Evolutionary conservation across 2,329 filamentous ascomycete species (phyloP), one percentile per base, ranked within the genome.

Genomic region (Hymenotorrendiella dingleyae): DNA sequence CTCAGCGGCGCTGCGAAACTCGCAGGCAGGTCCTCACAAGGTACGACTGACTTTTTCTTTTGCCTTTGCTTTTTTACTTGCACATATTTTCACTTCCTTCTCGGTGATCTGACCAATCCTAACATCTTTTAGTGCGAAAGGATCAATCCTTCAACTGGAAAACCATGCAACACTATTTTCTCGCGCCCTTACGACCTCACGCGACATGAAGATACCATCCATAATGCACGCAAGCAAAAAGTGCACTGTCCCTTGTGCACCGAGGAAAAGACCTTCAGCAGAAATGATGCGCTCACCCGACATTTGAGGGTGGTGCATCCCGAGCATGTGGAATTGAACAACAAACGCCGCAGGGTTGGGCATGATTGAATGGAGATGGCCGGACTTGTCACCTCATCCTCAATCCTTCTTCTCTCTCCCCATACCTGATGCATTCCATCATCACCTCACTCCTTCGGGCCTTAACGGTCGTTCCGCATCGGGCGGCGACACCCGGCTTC

Each of bases 121-220:
- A 38, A 32, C 17, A 16, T 26, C 2, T 12, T 36, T 30, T 43
- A 54, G 52, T 98, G 93, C 65, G 86, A 90, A 59, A 81, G 90
- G 53, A 87, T 91, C 67, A 97, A 97, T 65, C 91, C 91, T 2
- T 91, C 86, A 51, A 97, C 93, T 0, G 87, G 88, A 50, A 96
- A 96, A 68, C 84, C 89, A 0, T 97, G 93, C 74, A 91, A 87
- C 62, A 94, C 89, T 0, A 74, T 95, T 41, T 97, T 98, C 66
- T 96, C 91, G 1, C 75, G 93, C 16, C 93, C 93, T 1, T 98
- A 98, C 71, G 93, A 98, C 64, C 74, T 98, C 40, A 98, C 93
- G 0, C 77, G 93, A 17, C 93, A 98, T 61, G 93, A 98, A 64
- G 91, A 96, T 54, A 97, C 93, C 0, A 97, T 97, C 52, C 93